Evolutionary conservation across 306 rosid genomes (phyloP).

Genomic region (Fragaria vesca): DNA sequence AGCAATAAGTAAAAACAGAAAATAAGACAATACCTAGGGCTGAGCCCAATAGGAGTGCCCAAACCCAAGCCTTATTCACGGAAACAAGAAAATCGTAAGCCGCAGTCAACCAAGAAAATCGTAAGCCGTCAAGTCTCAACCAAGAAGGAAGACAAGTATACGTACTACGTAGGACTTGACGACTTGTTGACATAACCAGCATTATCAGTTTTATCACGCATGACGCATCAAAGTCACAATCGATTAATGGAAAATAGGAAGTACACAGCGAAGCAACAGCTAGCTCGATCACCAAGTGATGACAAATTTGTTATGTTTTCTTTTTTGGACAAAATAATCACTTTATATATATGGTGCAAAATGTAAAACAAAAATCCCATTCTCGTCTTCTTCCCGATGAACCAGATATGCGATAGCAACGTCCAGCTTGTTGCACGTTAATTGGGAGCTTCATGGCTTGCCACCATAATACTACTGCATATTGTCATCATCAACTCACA

Average conservation of each 20-base stretch:
- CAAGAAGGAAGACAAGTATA: neutral
- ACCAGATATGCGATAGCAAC: neutral
- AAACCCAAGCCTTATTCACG: no score
- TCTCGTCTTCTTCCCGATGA: neutral
- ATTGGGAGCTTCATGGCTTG: neutral
- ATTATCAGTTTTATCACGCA: neutral
- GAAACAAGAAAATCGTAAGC: no score
- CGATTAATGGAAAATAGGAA: neutral
- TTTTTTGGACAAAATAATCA: no score
- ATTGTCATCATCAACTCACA: neutral
- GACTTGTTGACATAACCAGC: neutral
- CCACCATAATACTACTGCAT: neutral
- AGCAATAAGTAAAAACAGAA: no score
- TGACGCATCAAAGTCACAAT: neutral
- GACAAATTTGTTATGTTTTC: neutral
- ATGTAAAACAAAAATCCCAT: neutral
- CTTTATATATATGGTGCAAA: neutral
- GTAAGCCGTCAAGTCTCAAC: no score
- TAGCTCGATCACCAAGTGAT: neutral
- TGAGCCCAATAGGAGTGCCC: no score
- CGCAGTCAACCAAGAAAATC: no score
- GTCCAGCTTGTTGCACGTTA: neutral
- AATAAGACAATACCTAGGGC: no score
- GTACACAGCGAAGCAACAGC: neutral
- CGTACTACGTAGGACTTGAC: neutral